Evolutionary conservation across 192 early-diverging fungal species (phyloP).

Genomic region (Spizellomyces punctatus): DNA sequence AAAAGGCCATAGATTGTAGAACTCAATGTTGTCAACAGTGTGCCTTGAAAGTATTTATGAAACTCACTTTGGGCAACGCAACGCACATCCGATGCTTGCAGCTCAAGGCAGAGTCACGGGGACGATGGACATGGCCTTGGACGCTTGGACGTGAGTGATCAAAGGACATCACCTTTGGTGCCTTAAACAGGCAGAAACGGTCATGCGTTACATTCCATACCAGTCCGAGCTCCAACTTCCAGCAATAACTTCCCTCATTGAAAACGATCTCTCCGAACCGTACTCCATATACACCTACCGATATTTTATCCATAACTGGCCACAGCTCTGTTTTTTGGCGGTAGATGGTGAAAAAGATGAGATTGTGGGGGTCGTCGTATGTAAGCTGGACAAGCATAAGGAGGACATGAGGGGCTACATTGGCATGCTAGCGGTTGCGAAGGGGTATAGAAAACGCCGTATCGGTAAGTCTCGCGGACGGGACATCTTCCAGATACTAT

Average conservation of each 20-base stretch:
- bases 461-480: conserved; percentile 56
- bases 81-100: no score
- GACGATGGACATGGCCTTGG: no score
- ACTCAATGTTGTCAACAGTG: no score
- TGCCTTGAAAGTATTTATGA: no score
- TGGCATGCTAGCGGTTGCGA: conserved; percentile 94
- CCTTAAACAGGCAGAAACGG: no score
- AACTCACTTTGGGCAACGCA: no score
- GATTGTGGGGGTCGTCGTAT: conserved; percentile 82
- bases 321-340: conserved; percentile 83
- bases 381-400: conserved; percentile 79
- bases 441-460: conserved; percentile 73
- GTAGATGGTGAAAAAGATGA: conserved; percentile 5
- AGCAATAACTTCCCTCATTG: conserved; percentile 78
- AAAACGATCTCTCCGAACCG: conserved; percentile 94
- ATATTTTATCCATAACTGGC: conserved; percentile 93
- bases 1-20: no score
- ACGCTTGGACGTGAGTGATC: no score
- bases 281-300: conserved; percentile 98
- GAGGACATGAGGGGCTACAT: conserved; percentile 86
- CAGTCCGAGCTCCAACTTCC: conserved; percentile 75
- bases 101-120: no score
- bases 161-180: no score
- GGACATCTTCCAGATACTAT: background rate
- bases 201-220: conserved; percentile 51